phyloP scores from a whole-genome alignment of 345 rosid genomes.

The Heritiera fomes region DNA sequence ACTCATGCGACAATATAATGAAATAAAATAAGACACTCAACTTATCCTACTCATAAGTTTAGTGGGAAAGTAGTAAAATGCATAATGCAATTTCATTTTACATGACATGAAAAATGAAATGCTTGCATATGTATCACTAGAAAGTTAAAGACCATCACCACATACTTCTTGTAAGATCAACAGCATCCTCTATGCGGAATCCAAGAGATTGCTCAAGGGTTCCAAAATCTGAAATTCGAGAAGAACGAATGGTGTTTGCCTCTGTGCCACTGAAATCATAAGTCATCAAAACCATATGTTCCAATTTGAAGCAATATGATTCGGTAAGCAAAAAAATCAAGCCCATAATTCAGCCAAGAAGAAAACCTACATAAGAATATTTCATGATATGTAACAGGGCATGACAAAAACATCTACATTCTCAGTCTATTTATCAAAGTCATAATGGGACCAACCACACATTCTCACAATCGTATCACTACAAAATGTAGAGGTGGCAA shows the following conservation, averaged over 20 bases:
- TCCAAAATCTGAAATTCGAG: slow-evolving; percentile 46
- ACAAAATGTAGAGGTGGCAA: not conserved
- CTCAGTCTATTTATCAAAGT: not conserved
- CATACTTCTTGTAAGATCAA: slow-evolving; percentile 57
- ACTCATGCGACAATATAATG: not conserved
- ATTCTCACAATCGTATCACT: not conserved
- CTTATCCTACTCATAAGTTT: not conserved
- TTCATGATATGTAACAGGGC: not conserved
- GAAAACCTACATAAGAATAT: not conserved
- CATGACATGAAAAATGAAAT: slow-evolving; percentile 10
- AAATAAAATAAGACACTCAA: not conserved
- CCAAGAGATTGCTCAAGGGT: slow-evolving; percentile 50
- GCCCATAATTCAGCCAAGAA: not conserved
- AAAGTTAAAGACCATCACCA: not conserved
- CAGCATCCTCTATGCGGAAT: slow-evolving; percentile 48
- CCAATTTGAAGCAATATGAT: not conserved
- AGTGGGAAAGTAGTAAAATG: not conserved
- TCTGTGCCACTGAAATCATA: slow-evolving; percentile 47
- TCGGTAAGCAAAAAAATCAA: not conserved
- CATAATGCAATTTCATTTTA: not conserved
- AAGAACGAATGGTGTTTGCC: slow-evolving; percentile 36
- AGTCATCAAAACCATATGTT: slow-evolving; percentile 20
- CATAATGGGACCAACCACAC: not conserved
- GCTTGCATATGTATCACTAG: not conserved
- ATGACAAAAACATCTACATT: not conserved